Evolutionary conservation across 78 protist species (phyloP), one percentile per base, ranked within the genome.

Genomic region (Dictyostelium firmibasis): DNA sequence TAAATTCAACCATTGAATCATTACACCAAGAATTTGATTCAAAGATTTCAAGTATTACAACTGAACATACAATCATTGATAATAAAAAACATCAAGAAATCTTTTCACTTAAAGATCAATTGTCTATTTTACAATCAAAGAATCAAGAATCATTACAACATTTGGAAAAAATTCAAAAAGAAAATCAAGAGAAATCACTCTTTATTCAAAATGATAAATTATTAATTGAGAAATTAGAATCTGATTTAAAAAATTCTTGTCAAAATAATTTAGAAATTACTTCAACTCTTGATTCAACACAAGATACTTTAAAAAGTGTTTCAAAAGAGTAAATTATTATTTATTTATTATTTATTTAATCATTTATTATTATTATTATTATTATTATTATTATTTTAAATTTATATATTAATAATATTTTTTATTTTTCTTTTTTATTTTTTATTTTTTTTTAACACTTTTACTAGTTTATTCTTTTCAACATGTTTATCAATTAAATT

Each of bases 401-500:
- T 62, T 62, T 50, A 14, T 57, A 20, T 8, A 57, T 5, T 8
- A 16, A 62, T 62, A 62, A n/a, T n/a, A 62, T n/a, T n/a, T 25
- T 64, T 25, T 64, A 25, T 64, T 64, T 64, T 16, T 8, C 31
- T 16, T 11, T 70, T 47, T 9, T 8, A n/a, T 38, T 70, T 3
- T 18, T 0, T n/a, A n/a, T n/a, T n/a, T n/a, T n/a, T n/a, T n/a
- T n/a, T n/a, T n/a, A n/a, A n/a, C n/a, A n/a, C n/a, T n/a, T n/a
- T n/a, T n/a, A n/a, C n/a, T 64, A 78, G 85, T 67, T 79, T 88
- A 44, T 89, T 89, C 41, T 81, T 69, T 31, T 75, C 82, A 27
- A 67, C 86, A 10, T 89, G 94, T 81, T 81, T 89, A 75, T 85
- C 94, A 18, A 89, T 89, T 33, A 89, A 89, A 50, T 69, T 89